Evolutionary conservation across 1,284 basidiomycete genomes (phyloP).

Genomic region (Cryptococcus deneoformans): DNA sequence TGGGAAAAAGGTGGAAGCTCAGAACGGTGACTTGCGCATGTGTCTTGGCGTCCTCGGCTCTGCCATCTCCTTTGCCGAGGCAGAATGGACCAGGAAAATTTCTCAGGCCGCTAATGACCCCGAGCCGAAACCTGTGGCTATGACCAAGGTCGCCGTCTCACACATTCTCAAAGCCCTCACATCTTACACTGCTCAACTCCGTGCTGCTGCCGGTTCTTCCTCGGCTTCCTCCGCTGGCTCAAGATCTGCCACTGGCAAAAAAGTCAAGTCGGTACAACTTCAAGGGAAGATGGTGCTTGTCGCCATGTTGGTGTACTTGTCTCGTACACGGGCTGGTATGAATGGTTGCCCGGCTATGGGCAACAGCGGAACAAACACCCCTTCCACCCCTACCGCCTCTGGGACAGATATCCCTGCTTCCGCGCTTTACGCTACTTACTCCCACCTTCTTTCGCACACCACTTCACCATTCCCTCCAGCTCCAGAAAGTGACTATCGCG

Average conservation of each 20-base stretch:
- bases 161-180: slow-evolving; percentile 46
- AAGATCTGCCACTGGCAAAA: slow-evolving; percentile 26
- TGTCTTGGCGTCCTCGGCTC: slow-evolving; percentile 47
- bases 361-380: slow-evolving; percentile 11
- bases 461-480: slow-evolving; percentile 48
- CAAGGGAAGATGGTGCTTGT: slow-evolving; percentile 49
- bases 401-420: slow-evolving; percentile 18
- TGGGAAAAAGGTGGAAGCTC: slow-evolving; percentile 48
- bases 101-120: slow-evolving; percentile 8
- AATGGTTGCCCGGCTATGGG: slow-evolving; percentile 28
- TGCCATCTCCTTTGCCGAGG: slow-evolving; percentile 44
- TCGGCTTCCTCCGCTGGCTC: slow-evolving; percentile 3
- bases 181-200: slow-evolving; percentile 41
- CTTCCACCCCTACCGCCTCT: slow-evolving; percentile 13
- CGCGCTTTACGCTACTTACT: slow-evolving; percentile 44
- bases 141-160: slow-evolving; percentile 39
- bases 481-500: slow-evolving; percentile 47
- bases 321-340: slow-evolving; percentile 31
- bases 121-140: slow-evolving; percentile 11
- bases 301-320: slow-evolving; percentile 36
- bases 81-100: slow-evolving; percentile 45
- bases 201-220: slow-evolving; percentile 35
- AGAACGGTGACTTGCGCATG: slow-evolving; percentile 51
- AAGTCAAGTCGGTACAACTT: slow-evolving; percentile 45
- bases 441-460: slow-evolving; percentile 39